These are phyloP conservation scores for Colletotrichum spaethianum DNA, from an alignment of 2,329 filamentous ascomycete genomes.

Conservation along the genomic window DNA sequence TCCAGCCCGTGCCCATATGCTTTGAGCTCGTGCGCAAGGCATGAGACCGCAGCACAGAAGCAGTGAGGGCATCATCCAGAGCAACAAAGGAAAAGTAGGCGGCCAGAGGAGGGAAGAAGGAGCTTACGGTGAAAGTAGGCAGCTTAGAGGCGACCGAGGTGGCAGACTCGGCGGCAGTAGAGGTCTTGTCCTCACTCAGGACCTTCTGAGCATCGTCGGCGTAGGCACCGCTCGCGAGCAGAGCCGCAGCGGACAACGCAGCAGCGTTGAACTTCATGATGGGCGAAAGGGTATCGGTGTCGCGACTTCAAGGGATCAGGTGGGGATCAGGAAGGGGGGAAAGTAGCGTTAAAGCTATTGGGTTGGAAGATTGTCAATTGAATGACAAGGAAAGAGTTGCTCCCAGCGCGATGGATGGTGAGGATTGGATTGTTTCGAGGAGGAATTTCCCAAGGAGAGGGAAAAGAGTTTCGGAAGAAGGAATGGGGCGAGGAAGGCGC, in stretches of 20 bases:
- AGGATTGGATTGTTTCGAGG: constrained; percentile 26
- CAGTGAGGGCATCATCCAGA: constrained; percentile 4
- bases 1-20: constrained; percentile 25
- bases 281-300: constrained; percentile 46
- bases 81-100: constrained; percentile 23
- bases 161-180: constrained; percentile 62
- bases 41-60: not conserved
- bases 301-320: constrained; percentile 5
- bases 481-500: constrained; percentile 39
- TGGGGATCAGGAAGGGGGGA: not conserved
- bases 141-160: constrained; percentile 74
- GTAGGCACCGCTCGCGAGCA: constrained; percentile 78
- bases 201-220: constrained; percentile 76
- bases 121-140: constrained; percentile 89
- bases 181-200: constrained; percentile 61
- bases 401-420: constrained; percentile 33
- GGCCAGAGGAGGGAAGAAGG: constrained; percentile 43
- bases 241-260: constrained; percentile 81
- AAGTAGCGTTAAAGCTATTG: constrained; percentile 33
- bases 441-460: constrained; percentile 38
- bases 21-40: constrained; percentile 28
- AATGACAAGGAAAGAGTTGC: constrained; percentile 35
- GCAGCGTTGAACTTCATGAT: constrained; percentile 89
- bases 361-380: constrained; percentile 35
- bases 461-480: constrained; percentile 40